phyloP scores from a whole-genome alignment of 2,329 filamentous ascomycete species.

The Calonectria hawksworthii region DNA sequence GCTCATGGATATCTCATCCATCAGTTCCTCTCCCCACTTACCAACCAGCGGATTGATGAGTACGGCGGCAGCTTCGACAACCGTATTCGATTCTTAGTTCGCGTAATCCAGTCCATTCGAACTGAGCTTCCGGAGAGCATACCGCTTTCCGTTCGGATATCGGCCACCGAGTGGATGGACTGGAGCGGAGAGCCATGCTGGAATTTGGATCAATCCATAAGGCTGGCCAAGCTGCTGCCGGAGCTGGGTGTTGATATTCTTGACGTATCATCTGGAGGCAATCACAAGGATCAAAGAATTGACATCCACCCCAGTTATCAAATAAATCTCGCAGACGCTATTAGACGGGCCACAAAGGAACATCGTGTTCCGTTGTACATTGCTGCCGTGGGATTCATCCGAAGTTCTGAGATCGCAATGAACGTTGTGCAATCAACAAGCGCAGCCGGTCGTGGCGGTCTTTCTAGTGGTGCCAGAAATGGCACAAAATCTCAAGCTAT shows the following conservation, averaged over 20 bases:
- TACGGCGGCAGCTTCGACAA: slow-evolving; percentile 77
- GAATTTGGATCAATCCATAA: slow-evolving; percentile 70
- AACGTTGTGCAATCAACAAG: neutral
- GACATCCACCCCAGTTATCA: slow-evolving; percentile 77
- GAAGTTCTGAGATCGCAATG: neutral
- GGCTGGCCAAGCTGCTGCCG: slow-evolving; percentile 67
- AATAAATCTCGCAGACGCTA: slow-evolving; percentile 74
- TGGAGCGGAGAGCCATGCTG: slow-evolving; percentile 64
- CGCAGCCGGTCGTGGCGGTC: neutral
- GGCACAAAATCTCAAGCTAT: too few relatives aligned
- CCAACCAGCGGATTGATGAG: slow-evolving; percentile 67
- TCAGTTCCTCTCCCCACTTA: slow-evolving; percentile 70
- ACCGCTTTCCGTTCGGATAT: slow-evolving; percentile 70
- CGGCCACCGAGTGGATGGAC: slow-evolving; percentile 53
- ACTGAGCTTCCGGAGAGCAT: slow-evolving; percentile 64
- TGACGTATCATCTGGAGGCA: slow-evolving; percentile 84
- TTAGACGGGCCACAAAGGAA: slow-evolving; percentile 54
- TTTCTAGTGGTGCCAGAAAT: neutral
- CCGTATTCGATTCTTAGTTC: slow-evolving; percentile 66
- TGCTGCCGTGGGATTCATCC: slow-evolving; percentile 5
- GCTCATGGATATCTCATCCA: slow-evolving; percentile 77
- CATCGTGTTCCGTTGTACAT: neutral
- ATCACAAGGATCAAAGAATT: slow-evolving; percentile 72
- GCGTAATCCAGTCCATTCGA: slow-evolving; percentile 50
- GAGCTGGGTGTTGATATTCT: slow-evolving; percentile 83